Conservation (phyloP, 306 rosid genomes). For the Hippophae gyantsensis region DNA sequence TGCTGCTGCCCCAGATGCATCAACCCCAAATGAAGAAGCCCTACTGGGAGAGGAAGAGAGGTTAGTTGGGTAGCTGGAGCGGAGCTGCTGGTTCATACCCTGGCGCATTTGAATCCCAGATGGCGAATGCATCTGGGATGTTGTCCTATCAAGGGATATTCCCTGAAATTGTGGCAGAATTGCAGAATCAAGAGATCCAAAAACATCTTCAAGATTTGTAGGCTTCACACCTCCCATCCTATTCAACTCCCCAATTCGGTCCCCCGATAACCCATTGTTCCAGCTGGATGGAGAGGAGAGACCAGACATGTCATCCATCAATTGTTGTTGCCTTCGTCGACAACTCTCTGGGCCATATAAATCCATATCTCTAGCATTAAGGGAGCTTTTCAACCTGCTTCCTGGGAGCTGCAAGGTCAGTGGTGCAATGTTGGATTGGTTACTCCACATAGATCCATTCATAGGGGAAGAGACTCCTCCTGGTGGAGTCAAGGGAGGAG, state of each 20-base stretch:
- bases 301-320: slow-evolving; percentile 45
- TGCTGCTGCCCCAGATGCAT: slow-evolving; percentile 23
- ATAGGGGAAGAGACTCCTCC: slow-evolving; percentile 48
- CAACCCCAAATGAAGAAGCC: slow-evolving; percentile 32
- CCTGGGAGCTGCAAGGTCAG: slow-evolving; percentile 52
- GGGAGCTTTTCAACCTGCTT: slow-evolving; percentile 52
- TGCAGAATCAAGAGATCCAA: slow-evolving; percentile 43
- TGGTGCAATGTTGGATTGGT: slow-evolving; percentile 35
- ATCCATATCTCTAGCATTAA: slow-evolving; percentile 42
- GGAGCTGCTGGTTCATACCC: slow-evolving; percentile 37
- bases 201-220: slow-evolving; percentile 51
- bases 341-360: slow-evolving; percentile 43
- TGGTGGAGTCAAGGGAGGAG: slow-evolving; percentile 54
- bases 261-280: slow-evolving; percentile 41
- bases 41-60: slow-evolving; percentile 36
- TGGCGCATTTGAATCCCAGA: slow-evolving; percentile 44
- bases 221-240: slow-evolving; percentile 44
- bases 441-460: slow-evolving; percentile 45
- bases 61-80: slow-evolving; percentile 34
- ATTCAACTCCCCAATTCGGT: slow-evolving; percentile 34
- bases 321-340: slow-evolving; percentile 38
- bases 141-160: slow-evolving; percentile 39
- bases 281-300: slow-evolving; percentile 49
- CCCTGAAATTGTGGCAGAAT: slow-evolving; percentile 49
- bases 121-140: slow-evolving; percentile 45